These are phyloP conservation scores for Diaporthe ampelina DNA, from an alignment of 2,329 filamentous ascomycete genomes.

Conservation along the genomic window DNA sequence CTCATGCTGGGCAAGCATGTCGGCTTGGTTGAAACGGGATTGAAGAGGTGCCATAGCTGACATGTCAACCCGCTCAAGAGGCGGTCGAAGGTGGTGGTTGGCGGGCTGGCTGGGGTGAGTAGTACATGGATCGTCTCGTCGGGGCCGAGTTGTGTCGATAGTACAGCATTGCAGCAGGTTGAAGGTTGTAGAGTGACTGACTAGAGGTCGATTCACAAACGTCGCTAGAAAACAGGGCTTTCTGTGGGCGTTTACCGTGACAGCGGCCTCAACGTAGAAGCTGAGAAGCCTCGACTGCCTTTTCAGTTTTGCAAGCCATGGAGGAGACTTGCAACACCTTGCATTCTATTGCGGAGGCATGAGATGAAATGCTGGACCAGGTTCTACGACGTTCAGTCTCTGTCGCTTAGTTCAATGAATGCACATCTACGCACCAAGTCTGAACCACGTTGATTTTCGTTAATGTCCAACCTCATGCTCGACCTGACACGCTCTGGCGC, in stretches of 20 bases:
- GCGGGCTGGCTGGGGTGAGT: neutral
- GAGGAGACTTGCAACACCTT: too few relatives aligned
- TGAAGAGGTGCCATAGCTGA: neutral
- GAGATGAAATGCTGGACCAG: neutral
- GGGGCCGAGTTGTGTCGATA: neutral
- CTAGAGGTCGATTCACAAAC: neutral
- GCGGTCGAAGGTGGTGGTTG: too few relatives aligned
- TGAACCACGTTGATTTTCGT: neutral
- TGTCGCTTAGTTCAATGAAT: neutral
- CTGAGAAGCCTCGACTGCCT: neutral
- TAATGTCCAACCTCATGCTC: neutral
- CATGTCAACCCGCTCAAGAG: too few relatives aligned
- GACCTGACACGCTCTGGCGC: neutral
- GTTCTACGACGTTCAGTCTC: neutral
- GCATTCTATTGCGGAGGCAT: neutral
- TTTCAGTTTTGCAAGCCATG: neutral
- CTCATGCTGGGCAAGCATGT: constrained; percentile 41
- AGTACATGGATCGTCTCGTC: neutral
- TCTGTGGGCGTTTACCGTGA: neutral
- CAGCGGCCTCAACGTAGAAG: neutral
- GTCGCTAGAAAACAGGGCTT: neutral
- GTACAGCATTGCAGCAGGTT: neutral
- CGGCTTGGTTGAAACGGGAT: constrained; percentile 42
- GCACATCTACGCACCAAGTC: neutral
- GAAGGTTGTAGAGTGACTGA: neutral